phyloP scores from a whole-genome alignment of 768 basidiomycete species.

The Suillus spraguei region DNA sequence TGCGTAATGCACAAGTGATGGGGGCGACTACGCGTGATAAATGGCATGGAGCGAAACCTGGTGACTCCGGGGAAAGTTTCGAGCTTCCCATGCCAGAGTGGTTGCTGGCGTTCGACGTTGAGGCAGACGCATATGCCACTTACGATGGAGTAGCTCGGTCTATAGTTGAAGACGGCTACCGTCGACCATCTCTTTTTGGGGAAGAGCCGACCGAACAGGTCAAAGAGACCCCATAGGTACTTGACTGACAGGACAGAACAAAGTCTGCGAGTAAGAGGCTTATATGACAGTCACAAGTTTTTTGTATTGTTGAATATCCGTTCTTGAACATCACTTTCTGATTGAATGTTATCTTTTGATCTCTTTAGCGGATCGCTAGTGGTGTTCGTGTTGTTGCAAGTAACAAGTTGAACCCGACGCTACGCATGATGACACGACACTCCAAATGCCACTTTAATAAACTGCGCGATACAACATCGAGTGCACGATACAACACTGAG shows the following conservation, averaged over 20 bases:
- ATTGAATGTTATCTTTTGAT: no score
- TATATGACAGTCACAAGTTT: no score
- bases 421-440: no score
- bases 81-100: slow-evolving; percentile 29
- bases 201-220: no score
- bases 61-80: slow-evolving; percentile 16
- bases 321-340: slow-evolving; percentile 3
- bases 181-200: slow-evolving; percentile 12
- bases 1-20: slow-evolving; percentile 19
- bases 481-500: no score
- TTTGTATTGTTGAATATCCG: neutral
- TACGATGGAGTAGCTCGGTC: slow-evolving; percentile 24
- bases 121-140: slow-evolving; percentile 26
- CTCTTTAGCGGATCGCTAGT: neutral
- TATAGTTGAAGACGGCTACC: slow-evolving; percentile 29
- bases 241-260: no score
- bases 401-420: no score
- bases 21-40: slow-evolving; percentile 28
- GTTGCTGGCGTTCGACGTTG: slow-evolving; percentile 31
- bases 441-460: no score
- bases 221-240: no score
- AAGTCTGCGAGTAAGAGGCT: no score
- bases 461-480: no score
- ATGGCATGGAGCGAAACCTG: slow-evolving; percentile 27
- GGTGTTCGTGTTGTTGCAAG: neutral